Base-by-base conservation (phyloP, 2,329 filamentous ascomycete species). In the Monilinia polystroma region DNA sequence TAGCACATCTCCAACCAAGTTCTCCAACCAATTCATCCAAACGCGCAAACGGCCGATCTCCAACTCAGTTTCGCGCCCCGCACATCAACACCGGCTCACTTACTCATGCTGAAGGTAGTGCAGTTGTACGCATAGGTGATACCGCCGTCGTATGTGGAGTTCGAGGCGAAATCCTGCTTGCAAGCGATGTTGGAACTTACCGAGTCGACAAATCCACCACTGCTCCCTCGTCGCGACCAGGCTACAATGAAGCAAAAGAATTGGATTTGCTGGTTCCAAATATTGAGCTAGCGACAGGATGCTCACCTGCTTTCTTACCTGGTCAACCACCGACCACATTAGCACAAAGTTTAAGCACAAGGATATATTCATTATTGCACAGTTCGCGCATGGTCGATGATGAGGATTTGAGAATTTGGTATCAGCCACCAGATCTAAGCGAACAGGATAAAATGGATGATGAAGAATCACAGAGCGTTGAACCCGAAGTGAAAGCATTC, bases 141-240 rank as follows among this genome's bases (percentile, higher is more conserved):
- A 98, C 94, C 1, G 93, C 92, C 0, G 92, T 93, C n/a, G 93
- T 99, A 49, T 97, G 93, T 76, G 95, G 94, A 67, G 87, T 99
- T 26, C 87, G 94, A 55, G 93, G 85, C 63, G 95, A 99, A 79
- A 88, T 96, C 8, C 82, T 99, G 35, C 83, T 88, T 58, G 88
- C 90, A 3, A 84, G 85, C 60, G 87, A 92, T 76, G 91, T 96
- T 68, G 88, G 89, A 58, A 87, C 86, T 73, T 90, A 83, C 78
- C 80, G 89, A 69, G 73, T 74, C 69, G 74, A 76, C 7, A 79
- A 71, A 73, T 77, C 71, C 74, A 79, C 75, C 10, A 70, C 66
- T 68, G 72, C 68, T 70, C 79, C 70, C 73, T 77, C 64, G 73
- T 77, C 64, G 4, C 70, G 69, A 63, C 74, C 65, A 71, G 73